Base-by-base conservation (phyloP, 805 yeast genomes). In the Teunomyces atbi region DNA sequence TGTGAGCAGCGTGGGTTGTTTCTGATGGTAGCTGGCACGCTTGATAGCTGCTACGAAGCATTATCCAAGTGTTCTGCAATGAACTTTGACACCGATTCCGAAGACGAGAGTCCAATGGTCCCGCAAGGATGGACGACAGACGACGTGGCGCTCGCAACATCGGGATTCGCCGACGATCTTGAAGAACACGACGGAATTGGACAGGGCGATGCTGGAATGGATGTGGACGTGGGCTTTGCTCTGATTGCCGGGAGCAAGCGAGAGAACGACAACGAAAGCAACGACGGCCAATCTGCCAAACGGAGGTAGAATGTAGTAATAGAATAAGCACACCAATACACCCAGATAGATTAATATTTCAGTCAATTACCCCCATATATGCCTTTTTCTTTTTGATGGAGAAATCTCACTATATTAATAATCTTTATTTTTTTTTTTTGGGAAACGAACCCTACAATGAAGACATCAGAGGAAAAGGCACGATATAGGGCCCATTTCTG, bases 391-490 rank as follows among this genome's bases (percentile, higher is more conserved):
- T 4, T 8, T 13, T 18, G 20, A 4, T 7, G 20, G 13, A n/a
- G n/a, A 13, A 15, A 12, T 16, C 21, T 23, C 21, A 10, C 30
- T 18, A 41, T 41, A 34, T 29, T n/a, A n/a, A n/a, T n/a, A n/a
- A n/a, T n/a, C n/a, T 18, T 18, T 12, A 12, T 28, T 41, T 20
- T 29, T 41, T 32, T 29, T 19, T n/a, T n/a, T 15, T 28, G 26
- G 12, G 8, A 23, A 7, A 6, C 8, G 4, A 27, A 19, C 28
- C 41, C 4, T 7, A n/a, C 35, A 44, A 89, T 89, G 96, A 90
- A 85, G 35, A 78, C 84, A 27, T 70, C 84, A n/a, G 92, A 86
- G 47, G 86, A 91, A 19, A 84, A 76, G 13, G n/a, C 41, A n/a
- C 69, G 71, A 45, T 78, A 81, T 62, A 82, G 79, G 59, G 77